Evolutionary conservation across 257 asterid genomes (phyloP), one percentile per base, ranked within the genome.

Genomic region (Gardenia jasminoides): DNA sequence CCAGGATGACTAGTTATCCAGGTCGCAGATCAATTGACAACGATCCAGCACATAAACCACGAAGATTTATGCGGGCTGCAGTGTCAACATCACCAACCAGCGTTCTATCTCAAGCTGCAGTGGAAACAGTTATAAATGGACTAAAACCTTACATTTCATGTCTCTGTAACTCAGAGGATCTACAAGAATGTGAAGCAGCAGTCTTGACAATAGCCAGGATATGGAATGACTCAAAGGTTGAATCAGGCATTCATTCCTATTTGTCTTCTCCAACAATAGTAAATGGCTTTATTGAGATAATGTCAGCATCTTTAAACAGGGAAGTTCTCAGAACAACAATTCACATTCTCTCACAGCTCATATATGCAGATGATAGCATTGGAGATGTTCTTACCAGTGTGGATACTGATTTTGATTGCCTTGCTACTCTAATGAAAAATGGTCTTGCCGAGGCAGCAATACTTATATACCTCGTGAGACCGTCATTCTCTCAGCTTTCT

Each of bases 161-260:
- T 47, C 87, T 93, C n/a, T 89, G 96, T 79, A 87, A 83, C 54
- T 93, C 98, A 11, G 96, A 93, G 83, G 92, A 91, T 87, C 79
- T 93, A 82, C 88, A 88, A 84, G 97, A 91, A 86, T 91, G 98
- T 74, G 98, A 91, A 83, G 87, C 81, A 47, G 93, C 96, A 17
- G 83, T 91, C 15, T 52, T 88, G 74, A 87, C 84, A 22, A 87
- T 91, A 79, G 85, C 88, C 74, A 83, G 85, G 79, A 86, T 89
- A 75, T 93, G 97, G 92, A 86, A 79, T 65, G 97, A 91, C 64
- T 91, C 92, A 1, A 87, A 88, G 52, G 83, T 87, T 48, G 92
- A 89, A 31, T 80, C 94, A 10, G 90, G 94, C 48, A 85, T 90
- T 69, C 82, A 88, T 83, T 79, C 91, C 41, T 90, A 93, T 80